Base-by-base conservation (phyloP, 73 alveolate species). In the Halteria grandinella region DNA sequence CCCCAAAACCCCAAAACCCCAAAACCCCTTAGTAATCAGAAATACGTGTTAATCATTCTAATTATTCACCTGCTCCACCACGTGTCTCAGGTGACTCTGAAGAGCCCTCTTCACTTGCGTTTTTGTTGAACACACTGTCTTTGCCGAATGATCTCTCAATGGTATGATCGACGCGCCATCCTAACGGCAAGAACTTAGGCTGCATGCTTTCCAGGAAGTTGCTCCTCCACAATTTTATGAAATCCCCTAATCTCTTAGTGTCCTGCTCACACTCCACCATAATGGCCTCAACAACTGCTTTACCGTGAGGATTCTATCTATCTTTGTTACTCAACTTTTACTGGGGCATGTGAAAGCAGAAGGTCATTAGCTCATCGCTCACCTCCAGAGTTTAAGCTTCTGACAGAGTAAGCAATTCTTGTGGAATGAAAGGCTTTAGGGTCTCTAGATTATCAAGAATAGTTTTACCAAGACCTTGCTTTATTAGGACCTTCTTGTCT, bases 151-250 rank as follows among this genome's bases (percentile, higher is more conserved):
- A 78, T 73, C 98, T 89, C 52, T 80, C 89, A 40, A 96, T 89
- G 55, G 81, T 89, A 87, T 96, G 98, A 70, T 96, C 94, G 27
- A 94, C 94, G 32, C 91, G 83, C 99, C 99, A 96, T 47, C 90
- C 95, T 32, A 58, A 41, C 36, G 98, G 99, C 54, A 96, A 75
- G 69, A 54, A 91, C 63, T 93, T 72, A 6, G 99, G 98, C 63
- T 91, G 62, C 94, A 95, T 89, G 21, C 93, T 73, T 40, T 89
- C 96, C 24, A 97, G 17, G 69, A 97, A 97, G 75, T 90, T 85
- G 23, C 70, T 64, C 69, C 99, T 95, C 97, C 98, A 97, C 55
- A 84, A 87, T 66, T 78, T 97, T 23, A 97, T 95, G 75, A 97
- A 97, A 37, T 86, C 93, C 29, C 62, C 69, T 21, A 90, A 40